Conservation (phyloP, 345 rosid species). For the Rhodamnia argentea region DNA sequence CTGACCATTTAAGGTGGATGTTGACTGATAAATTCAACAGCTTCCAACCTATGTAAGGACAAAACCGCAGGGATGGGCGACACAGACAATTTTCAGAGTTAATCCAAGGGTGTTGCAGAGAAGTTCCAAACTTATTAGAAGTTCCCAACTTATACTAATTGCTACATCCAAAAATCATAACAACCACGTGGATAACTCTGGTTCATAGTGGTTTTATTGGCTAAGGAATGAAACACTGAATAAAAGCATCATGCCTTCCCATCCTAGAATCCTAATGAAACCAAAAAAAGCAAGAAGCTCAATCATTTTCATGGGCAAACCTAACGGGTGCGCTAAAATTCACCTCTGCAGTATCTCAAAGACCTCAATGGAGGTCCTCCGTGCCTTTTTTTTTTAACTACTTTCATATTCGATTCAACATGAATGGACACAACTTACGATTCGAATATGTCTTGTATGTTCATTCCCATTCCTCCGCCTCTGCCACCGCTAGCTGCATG, state of each 20-base stretch:
- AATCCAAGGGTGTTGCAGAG: not conserved
- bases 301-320: not conserved
- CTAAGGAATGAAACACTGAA: not conserved
- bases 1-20: not conserved
- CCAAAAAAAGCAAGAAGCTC: not conserved
- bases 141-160: not conserved
- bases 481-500: constrained; percentile 82
- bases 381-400: not conserved
- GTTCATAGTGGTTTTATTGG: not conserved
- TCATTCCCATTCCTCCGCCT: constrained; percentile 66
- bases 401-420: not conserved
- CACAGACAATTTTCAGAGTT: not conserved
- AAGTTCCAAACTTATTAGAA: not conserved
- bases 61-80: not conserved
- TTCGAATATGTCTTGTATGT: constrained; percentile 52
- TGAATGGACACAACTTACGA: constrained; percentile 18
- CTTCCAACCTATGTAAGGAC: not conserved
- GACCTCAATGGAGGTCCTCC: not conserved
- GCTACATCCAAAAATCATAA: not conserved
- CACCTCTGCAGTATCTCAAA: not conserved
- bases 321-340: not conserved
- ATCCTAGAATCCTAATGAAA: not conserved
- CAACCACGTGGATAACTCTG: not conserved
- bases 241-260: not conserved
- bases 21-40: not conserved